These are phyloP conservation scores for Tieghemiomyces parasiticus DNA, from an alignment of 192 early-diverging fungal species.

Conservation along the genomic window DNA sequence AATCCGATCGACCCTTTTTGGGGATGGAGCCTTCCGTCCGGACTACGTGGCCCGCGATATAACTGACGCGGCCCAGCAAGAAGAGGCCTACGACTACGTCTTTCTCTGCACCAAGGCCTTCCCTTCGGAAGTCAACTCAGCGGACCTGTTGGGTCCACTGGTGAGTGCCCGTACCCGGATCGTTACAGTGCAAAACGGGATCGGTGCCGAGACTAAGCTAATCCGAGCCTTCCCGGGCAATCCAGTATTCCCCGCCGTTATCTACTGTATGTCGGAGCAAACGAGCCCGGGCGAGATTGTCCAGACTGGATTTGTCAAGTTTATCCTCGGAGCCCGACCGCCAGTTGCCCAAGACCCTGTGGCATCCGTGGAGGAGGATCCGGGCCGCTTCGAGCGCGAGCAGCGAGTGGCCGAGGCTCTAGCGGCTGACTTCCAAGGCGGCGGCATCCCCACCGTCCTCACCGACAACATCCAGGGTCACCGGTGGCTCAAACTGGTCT, in stretches of 20 bases:
- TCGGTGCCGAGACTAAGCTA: conserved; percentile 46
- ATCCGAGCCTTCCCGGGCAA: conserved; percentile 39
- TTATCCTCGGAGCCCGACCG: conserved; percentile 35
- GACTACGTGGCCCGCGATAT: conserved; percentile 26
- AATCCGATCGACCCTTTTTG: conserved; percentile 38
- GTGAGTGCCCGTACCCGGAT: conserved; percentile 33
- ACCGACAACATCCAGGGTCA: conserved; percentile 39
- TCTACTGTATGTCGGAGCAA: conserved; percentile 50
- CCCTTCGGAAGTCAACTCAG: conserved; percentile 38
- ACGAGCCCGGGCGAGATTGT: conserved; percentile 30
- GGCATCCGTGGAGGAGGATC: conserved; percentile 4
- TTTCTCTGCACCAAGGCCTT: conserved; percentile 52
- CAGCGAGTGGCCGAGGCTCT: conserved; percentile 19
- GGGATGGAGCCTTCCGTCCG: conserved; percentile 36
- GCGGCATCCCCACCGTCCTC: conserved; percentile 21
- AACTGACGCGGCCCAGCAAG: conserved; percentile 28
- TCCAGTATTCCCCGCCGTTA: conserved; percentile 39
- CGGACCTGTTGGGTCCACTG: conserved; percentile 38
- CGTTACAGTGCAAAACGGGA: conserved; percentile 58
- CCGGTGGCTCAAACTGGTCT: conserved; percentile 58
- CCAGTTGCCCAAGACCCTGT: conserved; percentile 14
- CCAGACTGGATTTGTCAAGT: conserved; percentile 24
- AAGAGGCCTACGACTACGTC: conserved; percentile 35
- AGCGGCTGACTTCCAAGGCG: conserved; percentile 22
- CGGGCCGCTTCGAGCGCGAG: conserved; percentile 18